These are phyloP conservation scores for Fusarium sarcochroum DNA, from an alignment of 2,329 filamentous ascomycete species.

Conservation along the genomic window DNA sequence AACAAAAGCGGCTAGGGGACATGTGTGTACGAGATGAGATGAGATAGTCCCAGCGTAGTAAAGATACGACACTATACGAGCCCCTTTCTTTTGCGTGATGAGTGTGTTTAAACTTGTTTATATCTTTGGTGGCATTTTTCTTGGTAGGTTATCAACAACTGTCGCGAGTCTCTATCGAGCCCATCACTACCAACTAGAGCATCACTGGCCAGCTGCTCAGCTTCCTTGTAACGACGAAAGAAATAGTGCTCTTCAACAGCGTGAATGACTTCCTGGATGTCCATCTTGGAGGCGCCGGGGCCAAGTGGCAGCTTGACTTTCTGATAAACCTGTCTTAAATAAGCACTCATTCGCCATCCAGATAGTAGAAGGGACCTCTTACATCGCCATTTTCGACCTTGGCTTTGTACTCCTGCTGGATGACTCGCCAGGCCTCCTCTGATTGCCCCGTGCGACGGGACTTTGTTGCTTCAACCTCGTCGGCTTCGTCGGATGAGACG, in stretches of 20 bases:
- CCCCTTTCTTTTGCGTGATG: background rate
- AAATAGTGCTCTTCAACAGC: constrained; percentile 72
- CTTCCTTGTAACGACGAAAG: constrained; percentile 62
- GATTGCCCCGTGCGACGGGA: constrained; percentile 60
- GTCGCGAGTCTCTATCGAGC: constrained; percentile 61
- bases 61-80: constrained; percentile 4
- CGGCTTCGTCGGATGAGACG: constrained; percentile 54
- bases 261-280: constrained; percentile 66
- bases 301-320: constrained; percentile 59
- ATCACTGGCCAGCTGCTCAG: constrained; percentile 56
- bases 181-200: constrained; percentile 53
- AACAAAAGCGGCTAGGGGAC: background rate
- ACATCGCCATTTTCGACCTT: constrained; percentile 71
- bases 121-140: constrained; percentile 56
- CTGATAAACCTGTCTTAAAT: constrained; percentile 58
- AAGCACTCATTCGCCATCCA: background rate
- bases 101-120: constrained; percentile 8
- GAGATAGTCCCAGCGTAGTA: constrained; percentile 7
- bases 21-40: constrained; percentile 27
- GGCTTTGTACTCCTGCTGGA: constrained; percentile 61
- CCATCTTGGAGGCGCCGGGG: constrained; percentile 58
- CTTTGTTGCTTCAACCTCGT: constrained; percentile 50
- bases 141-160: constrained; percentile 60
- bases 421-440: constrained; percentile 63
- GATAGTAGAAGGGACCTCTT: constrained; percentile 27